A percentile compares a stretch with the other conserved stretches of the same genome.
Conservation (phyloP, 192 early-diverging fungal genomes). For the Backusella psychrophila region DNA sequence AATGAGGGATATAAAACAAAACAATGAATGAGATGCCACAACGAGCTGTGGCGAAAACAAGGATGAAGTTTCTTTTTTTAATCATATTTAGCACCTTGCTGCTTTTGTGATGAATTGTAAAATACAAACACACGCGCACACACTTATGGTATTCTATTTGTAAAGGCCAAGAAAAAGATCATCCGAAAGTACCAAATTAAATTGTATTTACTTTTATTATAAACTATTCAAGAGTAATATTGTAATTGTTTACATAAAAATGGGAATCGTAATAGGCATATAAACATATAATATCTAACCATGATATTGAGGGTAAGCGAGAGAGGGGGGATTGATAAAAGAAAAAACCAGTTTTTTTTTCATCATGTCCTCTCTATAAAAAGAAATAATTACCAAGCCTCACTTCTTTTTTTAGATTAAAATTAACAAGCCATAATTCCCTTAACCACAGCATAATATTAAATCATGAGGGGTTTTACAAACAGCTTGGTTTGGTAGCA, state of each 20-base stretch:
- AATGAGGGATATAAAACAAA: not conserved
- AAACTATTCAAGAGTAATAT: not conserved
- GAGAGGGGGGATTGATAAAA: not conserved
- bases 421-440: not conserved
- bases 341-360: not conserved
- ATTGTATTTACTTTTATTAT: not conserved
- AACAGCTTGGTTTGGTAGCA: constrained; percentile 18
- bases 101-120: too few relatives aligned
- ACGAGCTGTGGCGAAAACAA: not conserved
- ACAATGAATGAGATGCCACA: not conserved
- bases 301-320: not conserved
- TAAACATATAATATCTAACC: not conserved
- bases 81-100: too few relatives aligned
- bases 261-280: too few relatives aligned
- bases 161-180: too few relatives aligned
- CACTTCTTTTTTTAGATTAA: not conserved
- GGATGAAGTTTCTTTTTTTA: not conserved
- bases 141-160: too few relatives aligned
- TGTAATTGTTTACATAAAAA: not conserved
- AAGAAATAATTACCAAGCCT: not conserved
- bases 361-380: not conserved
- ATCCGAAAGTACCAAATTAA: too few relatives aligned
- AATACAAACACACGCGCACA: too few relatives aligned
- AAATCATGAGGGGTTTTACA: not conserved
- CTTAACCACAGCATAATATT: not conserved